Conservation (phyloP, 192 early-diverging fungal species). For the Rhizoclosmatium sp. region DNA sequence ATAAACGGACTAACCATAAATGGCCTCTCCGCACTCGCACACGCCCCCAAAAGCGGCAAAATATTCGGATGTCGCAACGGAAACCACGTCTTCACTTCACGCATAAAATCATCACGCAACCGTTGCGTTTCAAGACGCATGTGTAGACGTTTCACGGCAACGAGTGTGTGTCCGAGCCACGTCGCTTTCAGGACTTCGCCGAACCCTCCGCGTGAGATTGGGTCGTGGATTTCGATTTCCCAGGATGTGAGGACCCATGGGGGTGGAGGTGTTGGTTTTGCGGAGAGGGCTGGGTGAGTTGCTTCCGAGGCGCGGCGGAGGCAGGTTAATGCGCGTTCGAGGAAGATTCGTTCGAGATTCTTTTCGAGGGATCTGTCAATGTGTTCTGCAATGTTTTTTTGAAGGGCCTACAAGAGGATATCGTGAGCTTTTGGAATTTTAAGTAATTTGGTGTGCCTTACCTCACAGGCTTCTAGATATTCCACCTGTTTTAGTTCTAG, state of each 20-base stretch:
- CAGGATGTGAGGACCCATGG: slow-evolving; percentile 43
- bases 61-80: slow-evolving; percentile 50
- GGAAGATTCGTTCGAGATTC: slow-evolving; percentile 36
- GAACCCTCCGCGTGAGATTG: slow-evolving; percentile 46
- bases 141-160: slow-evolving; percentile 45
- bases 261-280: slow-evolving; percentile 1
- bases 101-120: slow-evolving; percentile 35
- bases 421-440: neutral
- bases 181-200: slow-evolving; percentile 42
- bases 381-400: slow-evolving; percentile 34
- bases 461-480: slow-evolving; percentile 44
- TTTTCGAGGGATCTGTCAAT: slow-evolving; percentile 32
- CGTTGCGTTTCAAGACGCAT: slow-evolving; percentile 37
- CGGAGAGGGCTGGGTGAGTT: neutral
- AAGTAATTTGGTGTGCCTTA: neutral
- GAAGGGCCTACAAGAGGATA: slow-evolving; percentile 16
- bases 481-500: slow-evolving; percentile 40
- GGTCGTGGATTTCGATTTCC: slow-evolving; percentile 46
- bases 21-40: slow-evolving; percentile 43
- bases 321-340: slow-evolving; percentile 34
- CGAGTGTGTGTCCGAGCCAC: slow-evolving; percentile 46
- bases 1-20: slow-evolving; percentile 53
- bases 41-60: slow-evolving; percentile 49
- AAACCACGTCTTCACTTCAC: slow-evolving; percentile 46
- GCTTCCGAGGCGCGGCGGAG: slow-evolving; percentile 27